Evolutionary conservation across 345 rosid species (phyloP).

Genomic region (Schrenkiella parvula): DNA sequence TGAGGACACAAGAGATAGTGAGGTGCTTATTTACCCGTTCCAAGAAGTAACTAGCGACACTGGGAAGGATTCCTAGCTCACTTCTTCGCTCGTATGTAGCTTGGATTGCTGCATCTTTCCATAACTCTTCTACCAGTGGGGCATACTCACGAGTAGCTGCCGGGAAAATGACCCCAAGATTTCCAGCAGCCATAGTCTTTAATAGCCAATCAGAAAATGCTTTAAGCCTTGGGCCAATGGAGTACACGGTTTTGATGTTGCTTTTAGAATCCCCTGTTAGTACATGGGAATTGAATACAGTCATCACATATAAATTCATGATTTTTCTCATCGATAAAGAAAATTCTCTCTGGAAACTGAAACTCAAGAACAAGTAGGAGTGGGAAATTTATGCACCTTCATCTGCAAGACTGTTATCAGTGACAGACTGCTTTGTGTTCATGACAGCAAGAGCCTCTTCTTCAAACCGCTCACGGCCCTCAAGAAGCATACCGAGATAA

Average conservation of each 20-base stretch:
- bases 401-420: constrained; percentile 37
- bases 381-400: constrained; percentile 18
- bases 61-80: constrained; percentile 79
- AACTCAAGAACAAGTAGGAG: not conserved
- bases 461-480: constrained; percentile 94
- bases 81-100: constrained; percentile 72
- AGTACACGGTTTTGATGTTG: constrained; percentile 44
- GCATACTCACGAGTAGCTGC: constrained; percentile 98
- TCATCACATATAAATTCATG: not conserved
- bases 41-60: constrained; percentile 79
- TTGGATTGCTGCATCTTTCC: constrained; percentile 84
- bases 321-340: not conserved
- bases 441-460: constrained; percentile 64
- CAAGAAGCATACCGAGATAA: constrained; percentile 92
- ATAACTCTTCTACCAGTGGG: constrained; percentile 85
- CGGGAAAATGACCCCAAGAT: constrained; percentile 79
- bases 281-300: not conserved
- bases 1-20: constrained; percentile 4
- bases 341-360: not conserved
- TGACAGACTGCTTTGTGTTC: constrained; percentile 29
- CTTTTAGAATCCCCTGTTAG: constrained; percentile 40
- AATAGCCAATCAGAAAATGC: constrained; percentile 94
- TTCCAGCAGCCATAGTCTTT: constrained; percentile 89
- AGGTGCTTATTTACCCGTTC: constrained; percentile 63
- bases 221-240: constrained; percentile 81